Evolutionary conservation across 352 stramenopile species (phyloP), one percentile per base, ranked within the genome.

Genomic region (Peronospora belbahrii): DNA sequence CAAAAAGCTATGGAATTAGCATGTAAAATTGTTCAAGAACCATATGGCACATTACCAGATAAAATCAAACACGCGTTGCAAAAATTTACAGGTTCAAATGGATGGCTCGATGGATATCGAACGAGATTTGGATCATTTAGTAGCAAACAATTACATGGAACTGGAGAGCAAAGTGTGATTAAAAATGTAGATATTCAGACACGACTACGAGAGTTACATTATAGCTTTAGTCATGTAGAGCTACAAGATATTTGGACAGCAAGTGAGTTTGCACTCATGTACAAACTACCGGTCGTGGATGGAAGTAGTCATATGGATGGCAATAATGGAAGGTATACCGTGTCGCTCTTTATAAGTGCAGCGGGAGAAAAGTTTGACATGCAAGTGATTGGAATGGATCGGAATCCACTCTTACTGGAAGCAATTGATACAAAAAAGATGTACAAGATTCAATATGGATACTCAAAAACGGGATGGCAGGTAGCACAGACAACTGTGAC

Each of bases 171-270:
- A 33, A 85, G 62, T 37, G 74, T 83, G 18, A 91, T 91, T 51
- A 91, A 91, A 59, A 85, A 67, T 37, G 80, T 92, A 22, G 80
- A 92, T 52, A 70, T 88, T 40, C 80, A 92, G 57, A 92, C 80
- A 43, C 74, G 77, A n/a, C 51, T 89, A n/a, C 59, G 80, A 6
- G 80, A 92, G 48, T 62, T 92, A 25, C 80, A 92, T 57, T 71
- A 85, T 45, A 83, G 67, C 15, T 61, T 92, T 0, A 52, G 47
- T 18, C 47, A 57, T 24, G 75, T 88, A 7, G 71, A 83, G 4
- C 48, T 88, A 6, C 57, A 87, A 40, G 80, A 92, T 47, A 85
- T 92, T 35, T 92, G 80, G 80, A 85, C 77, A 6, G 74, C 62
- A 11, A 70, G 67, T 25, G 80, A 92, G 59, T 88, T 92, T 56